Percentiles rank a stretch among this genome's conserved stretches.
Evolutionary conservation across 805 yeast genomes (phyloP).

Genomic region (Zygosaccharomyces bailii): DNA sequence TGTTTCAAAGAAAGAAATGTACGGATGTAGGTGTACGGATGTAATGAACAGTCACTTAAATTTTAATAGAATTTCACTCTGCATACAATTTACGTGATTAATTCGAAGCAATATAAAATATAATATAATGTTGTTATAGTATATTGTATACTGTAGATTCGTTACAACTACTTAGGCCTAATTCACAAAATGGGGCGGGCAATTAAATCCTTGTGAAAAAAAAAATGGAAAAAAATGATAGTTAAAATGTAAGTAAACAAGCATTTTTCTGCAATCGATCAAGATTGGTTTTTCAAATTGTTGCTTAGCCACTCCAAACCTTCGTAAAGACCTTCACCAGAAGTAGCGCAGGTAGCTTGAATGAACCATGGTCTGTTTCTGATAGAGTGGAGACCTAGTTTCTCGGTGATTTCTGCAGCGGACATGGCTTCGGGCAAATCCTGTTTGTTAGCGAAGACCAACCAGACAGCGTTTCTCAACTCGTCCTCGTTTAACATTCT

Average conservation of each 20-base stretch:
- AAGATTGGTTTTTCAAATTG: constrained; percentile 72
- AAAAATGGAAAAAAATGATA: constrained; percentile 1
- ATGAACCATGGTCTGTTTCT: constrained; percentile 99
- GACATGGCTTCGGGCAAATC: constrained; percentile 99
- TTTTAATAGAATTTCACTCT: too few species aligned
- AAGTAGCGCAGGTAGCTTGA: constrained; percentile 98
- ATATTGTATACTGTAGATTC: constrained; percentile 8
- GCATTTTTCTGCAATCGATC: constrained; percentile 10
- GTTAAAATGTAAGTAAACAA: constrained; percentile 1
- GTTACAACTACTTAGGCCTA: constrained; percentile 10
- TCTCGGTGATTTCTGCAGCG: constrained; percentile 97
- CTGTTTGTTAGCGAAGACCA: constrained; percentile 97
- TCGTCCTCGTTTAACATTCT: constrained; percentile 98
- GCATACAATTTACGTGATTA: too few species aligned
- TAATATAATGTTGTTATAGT: constrained; percentile 7
- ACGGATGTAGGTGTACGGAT: neutral
- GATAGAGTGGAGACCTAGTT: constrained; percentile 92
- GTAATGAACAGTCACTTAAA: neutral
- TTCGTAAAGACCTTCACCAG: constrained; percentile 97
- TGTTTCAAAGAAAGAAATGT: neutral
- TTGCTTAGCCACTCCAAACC: constrained; percentile 96
- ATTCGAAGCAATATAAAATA: constrained; percentile 1
- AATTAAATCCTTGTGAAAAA: constrained; percentile 4
- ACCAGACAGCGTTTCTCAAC: constrained; percentile 90
- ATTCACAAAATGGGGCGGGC: constrained; percentile 9